Percentiles rank a stretch among this genome's conserved stretches.
These are phyloP conservation scores for Colletotrichum sp. DNA, from an alignment of 2,329 filamentous ascomycete genomes.

Conservation along the genomic window DNA sequence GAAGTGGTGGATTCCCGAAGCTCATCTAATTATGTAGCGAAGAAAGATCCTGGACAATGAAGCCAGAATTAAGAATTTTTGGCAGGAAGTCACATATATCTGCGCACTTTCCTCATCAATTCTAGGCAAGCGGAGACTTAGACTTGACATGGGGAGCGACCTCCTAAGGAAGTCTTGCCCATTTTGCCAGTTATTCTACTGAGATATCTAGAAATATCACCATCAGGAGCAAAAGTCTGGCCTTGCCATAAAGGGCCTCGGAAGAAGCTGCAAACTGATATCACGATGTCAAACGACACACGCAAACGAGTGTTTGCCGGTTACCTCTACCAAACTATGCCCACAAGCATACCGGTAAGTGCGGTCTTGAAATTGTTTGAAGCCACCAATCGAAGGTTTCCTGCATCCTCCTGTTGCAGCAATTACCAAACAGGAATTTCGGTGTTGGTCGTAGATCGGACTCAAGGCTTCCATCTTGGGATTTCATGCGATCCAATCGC, in stretches of 20 bases:
- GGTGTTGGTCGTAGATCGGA: neutral
- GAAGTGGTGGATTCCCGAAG: neutral
- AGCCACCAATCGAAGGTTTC: neutral
- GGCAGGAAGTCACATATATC: neutral
- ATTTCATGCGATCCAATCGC: neutral
- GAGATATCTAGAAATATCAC: neutral
- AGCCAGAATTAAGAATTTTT: neutral
- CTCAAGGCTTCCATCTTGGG: neutral
- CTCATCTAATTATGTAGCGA: neutral
- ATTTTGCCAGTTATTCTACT: neutral
- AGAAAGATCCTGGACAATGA: neutral
- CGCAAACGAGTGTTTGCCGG: too few relatives aligned
- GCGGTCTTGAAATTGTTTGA: neutral
- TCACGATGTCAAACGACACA: neutral
- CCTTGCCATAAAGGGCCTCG: too few relatives aligned
- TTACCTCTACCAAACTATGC: too few relatives aligned
- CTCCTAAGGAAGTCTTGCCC: too few relatives aligned
- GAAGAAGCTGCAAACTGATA: neutral
- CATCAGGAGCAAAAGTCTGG: too few relatives aligned
- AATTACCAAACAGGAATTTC: neutral
- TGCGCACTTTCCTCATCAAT: neutral
- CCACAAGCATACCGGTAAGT: neutral
- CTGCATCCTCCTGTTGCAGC: neutral
- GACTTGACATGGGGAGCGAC: too few relatives aligned
- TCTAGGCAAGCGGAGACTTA: rapidly evolving